Evolutionary conservation across 2,329 filamentous ascomycete genomes (phyloP).

Genomic region (Penicillium sp.): DNA sequence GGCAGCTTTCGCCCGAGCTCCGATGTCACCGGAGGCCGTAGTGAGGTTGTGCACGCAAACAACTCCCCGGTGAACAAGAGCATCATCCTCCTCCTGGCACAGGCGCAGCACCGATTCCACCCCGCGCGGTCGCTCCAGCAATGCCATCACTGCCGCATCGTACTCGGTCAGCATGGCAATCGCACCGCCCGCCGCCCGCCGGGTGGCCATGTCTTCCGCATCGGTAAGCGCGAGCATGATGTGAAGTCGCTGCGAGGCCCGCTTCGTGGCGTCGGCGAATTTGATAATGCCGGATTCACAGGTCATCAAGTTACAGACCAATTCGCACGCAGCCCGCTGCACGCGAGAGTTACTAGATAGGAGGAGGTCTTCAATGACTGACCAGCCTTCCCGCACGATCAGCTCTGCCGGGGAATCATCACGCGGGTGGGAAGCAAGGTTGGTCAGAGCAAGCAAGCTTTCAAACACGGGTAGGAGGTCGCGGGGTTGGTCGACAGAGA

Average conservation of each 20-base stretch:
- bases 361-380: conserved; percentile 78
- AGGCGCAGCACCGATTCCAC: conserved; percentile 77
- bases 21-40: conserved; percentile 64
- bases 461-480: conserved; percentile 91
- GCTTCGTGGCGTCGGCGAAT: conserved; percentile 57
- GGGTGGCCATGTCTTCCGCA: conserved; percentile 75
- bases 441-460: conserved; percentile 86
- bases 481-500: conserved; percentile 55
- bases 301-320: conserved; percentile 79
- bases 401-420: conserved; percentile 58
- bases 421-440: conserved; percentile 69
- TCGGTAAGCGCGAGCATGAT: conserved; percentile 86
- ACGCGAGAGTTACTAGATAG: conserved; percentile 75
- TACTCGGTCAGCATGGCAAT: conserved; percentile 81
- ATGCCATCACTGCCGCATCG: conserved; percentile 70
- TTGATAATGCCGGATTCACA: conserved; percentile 49
- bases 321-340: conserved; percentile 79
- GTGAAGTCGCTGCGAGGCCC: conserved; percentile 74
- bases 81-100: conserved; percentile 67
- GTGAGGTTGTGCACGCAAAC: conserved; percentile 76
- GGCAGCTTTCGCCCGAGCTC: conserved; percentile 60
- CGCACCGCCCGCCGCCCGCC: conserved; percentile 83
- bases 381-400: conserved; percentile 74
- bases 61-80: conserved; percentile 65
- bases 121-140: conserved; percentile 71